phyloP scores from a whole-genome alignment of 1,139 yeast species.

The Candida sp. region DNA sequence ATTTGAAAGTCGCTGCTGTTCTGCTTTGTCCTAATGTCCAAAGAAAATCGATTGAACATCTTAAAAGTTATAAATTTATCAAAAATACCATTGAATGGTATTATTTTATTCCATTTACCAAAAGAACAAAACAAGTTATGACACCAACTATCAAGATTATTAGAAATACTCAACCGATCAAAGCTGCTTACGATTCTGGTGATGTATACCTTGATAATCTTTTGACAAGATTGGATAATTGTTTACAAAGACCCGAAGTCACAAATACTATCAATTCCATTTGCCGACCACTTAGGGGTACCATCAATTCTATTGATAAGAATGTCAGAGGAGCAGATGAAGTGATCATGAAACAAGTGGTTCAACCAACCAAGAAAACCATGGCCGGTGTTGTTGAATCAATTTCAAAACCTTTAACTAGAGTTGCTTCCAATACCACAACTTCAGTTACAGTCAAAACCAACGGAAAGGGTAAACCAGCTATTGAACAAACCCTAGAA shows the following conservation, averaged over 20 bases:
- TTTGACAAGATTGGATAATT: slow-evolving; percentile 33
- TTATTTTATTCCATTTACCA: slow-evolving; percentile 17
- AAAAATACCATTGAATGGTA: slow-evolving; percentile 15
- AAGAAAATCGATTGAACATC: slow-evolving; percentile 11
- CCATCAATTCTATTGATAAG: slow-evolving; percentile 26
- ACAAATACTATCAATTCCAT: slow-evolving; percentile 41
- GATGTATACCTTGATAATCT: slow-evolving; percentile 29
- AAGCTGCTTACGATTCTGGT: slow-evolving; percentile 19
- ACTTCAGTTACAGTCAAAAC: not conserved
- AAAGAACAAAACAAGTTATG: slow-evolving; percentile 9
- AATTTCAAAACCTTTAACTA: slow-evolving; percentile 14
- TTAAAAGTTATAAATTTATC: slow-evolving; percentile 23
- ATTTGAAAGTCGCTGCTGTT: not conserved
- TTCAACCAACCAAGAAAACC: slow-evolving; percentile 43
- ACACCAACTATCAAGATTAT: slow-evolving; percentile 14
- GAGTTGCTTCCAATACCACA: not conserved
- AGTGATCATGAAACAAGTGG: slow-evolving; percentile 16
- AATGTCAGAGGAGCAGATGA: slow-evolving; percentile 26
- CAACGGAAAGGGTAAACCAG: not conserved
- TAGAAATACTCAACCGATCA: slow-evolving; percentile 23
- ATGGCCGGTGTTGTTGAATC: slow-evolving; percentile 36
- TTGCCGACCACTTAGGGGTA: slow-evolving; percentile 36
- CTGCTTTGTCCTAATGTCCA: not conserved
- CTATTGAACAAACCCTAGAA: not conserved
- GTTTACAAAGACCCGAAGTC: slow-evolving; percentile 34